Base-by-base conservation (phyloP, 768 basidiomycete genomes). In the Leccinum obscurum region DNA sequence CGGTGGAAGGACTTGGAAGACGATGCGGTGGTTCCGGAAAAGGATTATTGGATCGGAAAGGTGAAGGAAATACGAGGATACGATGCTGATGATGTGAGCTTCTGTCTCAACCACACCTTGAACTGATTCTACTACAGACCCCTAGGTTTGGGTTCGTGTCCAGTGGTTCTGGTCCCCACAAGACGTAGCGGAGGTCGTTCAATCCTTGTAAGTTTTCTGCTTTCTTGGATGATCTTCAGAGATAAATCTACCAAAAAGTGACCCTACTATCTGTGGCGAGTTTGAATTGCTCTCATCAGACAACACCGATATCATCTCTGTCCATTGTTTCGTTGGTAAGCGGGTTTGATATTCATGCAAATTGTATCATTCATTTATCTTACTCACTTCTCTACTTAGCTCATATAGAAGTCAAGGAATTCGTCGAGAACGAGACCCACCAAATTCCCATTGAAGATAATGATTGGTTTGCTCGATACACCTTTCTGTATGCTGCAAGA, bases 91-190 rank as follows among this genome's bases (percentile, higher is more conserved):
- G 66, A 77, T 66, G 66, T 82, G 57, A 51, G 74, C 17, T 48
- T 22, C 1, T 17, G 35, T 56, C 34, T 15, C 7, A 2, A 11
- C 5, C 30, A 22, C 50, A 14, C 15, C 28, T 37, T 22, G 49
- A 1, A 13, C 44, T 46, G 6, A 56, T 5, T 11, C 20, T 1
- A 14, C 2, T 44, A 11, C 7, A 14, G 3, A 22, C 20, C 11
- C 30, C 35, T 49, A 87, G 80, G 85, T 86, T 0, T 86, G 83
- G 83, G 77, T 74, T 0, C 68, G 62, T 10, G 77, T 87, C 0
- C 77, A 81, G 52, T 88, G 86, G 86, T 85, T 73, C 52, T 88
- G 83, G 70, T 76, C 80, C 1, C 76, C 78, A 0, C 53, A 71
- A n/a, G 86, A 88, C 37, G 79, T 83, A 0, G 72, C 73, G 0